phyloP scores from a whole-genome alignment of 2,329 filamentous ascomycete genomes.

The Diaporthe destruens region DNA sequence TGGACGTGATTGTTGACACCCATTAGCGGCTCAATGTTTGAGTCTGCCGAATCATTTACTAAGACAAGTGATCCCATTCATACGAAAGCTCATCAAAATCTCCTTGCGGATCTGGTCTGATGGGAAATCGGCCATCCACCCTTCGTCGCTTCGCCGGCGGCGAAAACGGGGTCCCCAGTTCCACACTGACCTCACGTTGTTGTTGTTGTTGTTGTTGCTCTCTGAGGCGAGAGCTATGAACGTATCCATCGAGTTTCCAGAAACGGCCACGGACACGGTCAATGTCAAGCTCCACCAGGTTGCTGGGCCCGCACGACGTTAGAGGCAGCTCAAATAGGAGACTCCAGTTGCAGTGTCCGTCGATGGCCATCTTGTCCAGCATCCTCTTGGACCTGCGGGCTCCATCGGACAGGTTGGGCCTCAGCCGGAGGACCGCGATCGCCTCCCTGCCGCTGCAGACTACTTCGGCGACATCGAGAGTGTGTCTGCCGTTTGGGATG shows the following conservation, averaged over 20 bases:
- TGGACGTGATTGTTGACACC: background rate
- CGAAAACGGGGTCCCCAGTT: background rate
- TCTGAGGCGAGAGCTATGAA: background rate
- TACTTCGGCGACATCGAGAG: slow-evolving; percentile 21
- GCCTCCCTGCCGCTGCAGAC: slow-evolving; percentile 6
- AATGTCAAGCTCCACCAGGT: slow-evolving; percentile 29
- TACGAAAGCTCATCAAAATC: no score
- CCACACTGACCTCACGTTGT: background rate
- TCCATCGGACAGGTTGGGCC: background rate
- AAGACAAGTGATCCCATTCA: no score
- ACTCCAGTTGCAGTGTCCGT: background rate
- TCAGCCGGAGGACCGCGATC: background rate
- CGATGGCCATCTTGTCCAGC: background rate
- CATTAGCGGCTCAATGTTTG: no score
- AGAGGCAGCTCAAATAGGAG: slow-evolving; percentile 7
- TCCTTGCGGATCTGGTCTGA: background rate
- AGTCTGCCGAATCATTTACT: no score
- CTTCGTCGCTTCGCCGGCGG: slow-evolving; percentile 6
- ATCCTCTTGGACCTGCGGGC: slow-evolving; percentile 1
- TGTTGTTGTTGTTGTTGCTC: background rate
- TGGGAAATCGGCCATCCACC: background rate
- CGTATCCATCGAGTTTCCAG: background rate
- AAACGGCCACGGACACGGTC: slow-evolving; percentile 6
- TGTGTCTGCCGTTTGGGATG: slow-evolving; percentile 11
- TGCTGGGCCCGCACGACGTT: slow-evolving; percentile 7